Conservation (phyloP, 2,329 filamentous ascomycete genomes). For the Cladobotryum protrusum region DNA sequence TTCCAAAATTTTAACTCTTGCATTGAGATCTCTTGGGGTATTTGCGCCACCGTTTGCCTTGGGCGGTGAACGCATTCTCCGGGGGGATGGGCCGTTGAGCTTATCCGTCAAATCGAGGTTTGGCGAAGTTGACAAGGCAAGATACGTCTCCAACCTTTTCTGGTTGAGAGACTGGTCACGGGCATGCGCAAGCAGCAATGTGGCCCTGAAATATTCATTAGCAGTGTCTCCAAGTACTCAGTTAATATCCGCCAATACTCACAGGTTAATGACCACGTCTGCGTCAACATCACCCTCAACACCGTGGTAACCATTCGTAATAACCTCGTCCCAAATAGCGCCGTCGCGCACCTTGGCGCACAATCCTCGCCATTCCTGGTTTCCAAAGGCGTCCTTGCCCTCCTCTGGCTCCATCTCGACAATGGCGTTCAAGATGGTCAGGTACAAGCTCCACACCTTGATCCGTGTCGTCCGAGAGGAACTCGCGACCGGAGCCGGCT, state of each 20-base stretch:
- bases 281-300: slow-evolving; percentile 86
- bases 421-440: slow-evolving; percentile 87
- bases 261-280: slow-evolving; percentile 89
- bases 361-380: slow-evolving; percentile 74
- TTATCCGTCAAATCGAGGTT: slow-evolving; percentile 65
- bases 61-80: slow-evolving; percentile 40
- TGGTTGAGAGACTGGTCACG: slow-evolving; percentile 79
- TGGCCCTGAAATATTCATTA: slow-evolving; percentile 54
- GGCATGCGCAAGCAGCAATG: slow-evolving; percentile 84
- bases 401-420: slow-evolving; percentile 84
- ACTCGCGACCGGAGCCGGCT: slow-evolving; percentile 67
- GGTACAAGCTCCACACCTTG: slow-evolving; percentile 96
- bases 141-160: slow-evolving; percentile 78
- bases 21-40: slow-evolving; percentile 76
- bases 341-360: slow-evolving; percentile 83
- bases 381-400: slow-evolving; percentile 82
- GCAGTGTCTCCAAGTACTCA: neutral
- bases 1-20: slow-evolving; percentile 86
- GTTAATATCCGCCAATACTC: slow-evolving; percentile 26
- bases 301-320: slow-evolving; percentile 79
- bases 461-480: slow-evolving; percentile 78
- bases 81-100: slow-evolving; percentile 43
- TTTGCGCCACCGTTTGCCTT: slow-evolving; percentile 59
- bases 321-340: slow-evolving; percentile 89
- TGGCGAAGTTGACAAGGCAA: slow-evolving; percentile 69